phyloP scores from a whole-genome alignment of 805 yeast genomes.

The Teunomyces funiuensis region DNA sequence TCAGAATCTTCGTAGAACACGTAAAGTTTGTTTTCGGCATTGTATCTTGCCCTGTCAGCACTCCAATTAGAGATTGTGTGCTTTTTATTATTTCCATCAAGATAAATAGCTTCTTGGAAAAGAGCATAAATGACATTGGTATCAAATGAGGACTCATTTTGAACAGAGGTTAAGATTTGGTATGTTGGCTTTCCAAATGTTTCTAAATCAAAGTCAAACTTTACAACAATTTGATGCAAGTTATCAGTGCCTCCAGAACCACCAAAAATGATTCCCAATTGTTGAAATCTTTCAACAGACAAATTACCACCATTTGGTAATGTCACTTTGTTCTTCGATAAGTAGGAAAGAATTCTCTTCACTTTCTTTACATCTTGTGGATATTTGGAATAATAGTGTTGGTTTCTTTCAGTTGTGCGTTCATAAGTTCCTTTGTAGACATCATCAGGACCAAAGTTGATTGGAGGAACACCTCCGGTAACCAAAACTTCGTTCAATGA shows the following conservation, averaged over 20 bases:
- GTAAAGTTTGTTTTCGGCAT: conserved; percentile 24
- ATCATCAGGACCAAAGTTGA: conserved; percentile 42
- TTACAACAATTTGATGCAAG: conserved; percentile 45
- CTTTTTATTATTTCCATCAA: conserved; percentile 35
- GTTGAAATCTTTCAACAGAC: conserved; percentile 52
- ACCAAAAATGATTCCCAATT: conserved; percentile 53
- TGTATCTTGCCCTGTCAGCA: conserved; percentile 41
- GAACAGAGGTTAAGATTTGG: conserved; percentile 31
- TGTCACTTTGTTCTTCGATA: conserved; percentile 25
- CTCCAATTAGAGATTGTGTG: conserved; percentile 43
- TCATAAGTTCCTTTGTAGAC: conserved; percentile 50
- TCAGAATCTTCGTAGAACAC: conserved; percentile 17
- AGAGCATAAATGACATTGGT: conserved; percentile 55
- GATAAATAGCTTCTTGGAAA: conserved; percentile 59
- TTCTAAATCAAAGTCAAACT: conserved; percentile 39
- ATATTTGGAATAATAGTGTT: conserved; percentile 46
- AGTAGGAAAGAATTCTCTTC: conserved; percentile 32
- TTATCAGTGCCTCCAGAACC: conserved; percentile 49
- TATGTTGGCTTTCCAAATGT: conserved; percentile 38
- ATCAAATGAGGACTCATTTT: conserved; percentile 44
- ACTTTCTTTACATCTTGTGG: conserved; percentile 47
- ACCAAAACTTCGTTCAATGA: conserved; percentile 45
- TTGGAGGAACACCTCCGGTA: conserved; percentile 62
- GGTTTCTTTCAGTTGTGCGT: conserved; percentile 48
- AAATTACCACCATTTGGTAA: conserved; percentile 54